A percentile compares a stretch with the other conserved stretches of the same genome.
phyloP scores from a whole-genome alignment of 2,329 filamentous ascomycete species.

The Claviceps africana region DNA sequence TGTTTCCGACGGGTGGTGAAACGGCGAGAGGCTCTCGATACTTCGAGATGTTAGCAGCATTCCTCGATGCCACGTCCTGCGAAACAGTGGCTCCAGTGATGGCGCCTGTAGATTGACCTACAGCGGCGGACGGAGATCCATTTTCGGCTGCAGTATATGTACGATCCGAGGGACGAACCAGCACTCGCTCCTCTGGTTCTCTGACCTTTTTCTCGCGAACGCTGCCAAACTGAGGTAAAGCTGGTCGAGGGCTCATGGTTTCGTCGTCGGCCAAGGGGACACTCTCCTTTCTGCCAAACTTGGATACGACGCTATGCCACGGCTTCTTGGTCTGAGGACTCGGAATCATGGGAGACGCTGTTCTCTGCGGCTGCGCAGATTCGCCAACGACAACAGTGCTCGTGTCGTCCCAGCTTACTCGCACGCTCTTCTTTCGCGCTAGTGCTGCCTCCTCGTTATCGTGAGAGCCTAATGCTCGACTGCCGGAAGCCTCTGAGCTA shows the following conservation, averaged over 20 bases:
- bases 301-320: conserved; percentile 38
- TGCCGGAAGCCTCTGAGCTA: conserved; percentile 28
- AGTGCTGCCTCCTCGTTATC: conserved; percentile 22
- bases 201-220: conserved; percentile 48
- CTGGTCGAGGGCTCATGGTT: conserved; percentile 60
- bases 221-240: conserved; percentile 62
- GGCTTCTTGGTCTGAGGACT: conserved; percentile 26
- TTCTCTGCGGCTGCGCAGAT: conserved; percentile 21
- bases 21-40: conserved; percentile 55
- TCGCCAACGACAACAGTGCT: conserved; percentile 41
- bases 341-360: conserved; percentile 25
- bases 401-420: conserved; percentile 69
- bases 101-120: conserved; percentile 46
- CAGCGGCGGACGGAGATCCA: not conserved
- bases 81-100: conserved; percentile 40
- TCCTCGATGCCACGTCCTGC: conserved; percentile 38
- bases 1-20: conserved; percentile 54
- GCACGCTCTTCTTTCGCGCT: conserved; percentile 47
- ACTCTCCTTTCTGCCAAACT: conserved; percentile 34
- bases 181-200: conserved; percentile 39
- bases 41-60: conserved; percentile 41
- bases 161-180: conserved; percentile 39
- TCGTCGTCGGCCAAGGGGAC: conserved; percentile 44
- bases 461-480: conserved; percentile 12
- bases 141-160: conserved; percentile 11